Evolutionary conservation across 768 basidiomycete species (phyloP), one percentile per base, ranked within the genome.

Genomic region (Saitozyma podzolica): DNA sequence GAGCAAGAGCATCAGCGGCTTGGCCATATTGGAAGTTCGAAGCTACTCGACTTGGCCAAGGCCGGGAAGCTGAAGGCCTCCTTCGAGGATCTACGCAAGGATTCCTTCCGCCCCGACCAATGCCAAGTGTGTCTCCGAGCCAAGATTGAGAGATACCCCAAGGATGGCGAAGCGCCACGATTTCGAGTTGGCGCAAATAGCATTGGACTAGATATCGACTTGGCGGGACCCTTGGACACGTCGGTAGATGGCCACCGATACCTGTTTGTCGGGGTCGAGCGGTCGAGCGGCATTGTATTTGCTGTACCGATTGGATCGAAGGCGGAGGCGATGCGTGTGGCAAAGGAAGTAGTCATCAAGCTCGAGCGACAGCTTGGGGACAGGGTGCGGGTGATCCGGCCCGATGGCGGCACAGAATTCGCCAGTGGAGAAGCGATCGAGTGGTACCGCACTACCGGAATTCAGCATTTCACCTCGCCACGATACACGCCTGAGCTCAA

Each of bases 361-460:
- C 16, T 56, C 14, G 54, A 56, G 41, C 3, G 37, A 16, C 54
- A 56, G 41, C 54, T 56, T 10, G 54, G 54, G 14, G 54, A 56
- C 13, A 3, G 54, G 20, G 54, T 56, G 20, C 11, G 54, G 2
- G 41, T 56, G 54, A 40, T 56, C 10, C 2, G 54, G 41, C 5
- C 29, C 16, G 54, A 56, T 8, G 54, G 54, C 20, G 54, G 54
- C 20, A 29, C 19, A 1, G 54, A 56, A 8, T 56, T 56, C 40
- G 54, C 20, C 41, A 56, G 54, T 8, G 41, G 41, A n/a, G 16
- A 43, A 2, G 40, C 20, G 16, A 37, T 10, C 11, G 41, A 56
- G 16, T 56, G 16, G 19, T 56, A 56, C 54, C 20, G 16, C 14
- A 13, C 40, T 13, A 16, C 41, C 14, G 54, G 54, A 42, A 56